phyloP scores from a whole-genome alignment of 176 grass and related monocot genomes.

The Rhynchospora breviuscula region DNA sequence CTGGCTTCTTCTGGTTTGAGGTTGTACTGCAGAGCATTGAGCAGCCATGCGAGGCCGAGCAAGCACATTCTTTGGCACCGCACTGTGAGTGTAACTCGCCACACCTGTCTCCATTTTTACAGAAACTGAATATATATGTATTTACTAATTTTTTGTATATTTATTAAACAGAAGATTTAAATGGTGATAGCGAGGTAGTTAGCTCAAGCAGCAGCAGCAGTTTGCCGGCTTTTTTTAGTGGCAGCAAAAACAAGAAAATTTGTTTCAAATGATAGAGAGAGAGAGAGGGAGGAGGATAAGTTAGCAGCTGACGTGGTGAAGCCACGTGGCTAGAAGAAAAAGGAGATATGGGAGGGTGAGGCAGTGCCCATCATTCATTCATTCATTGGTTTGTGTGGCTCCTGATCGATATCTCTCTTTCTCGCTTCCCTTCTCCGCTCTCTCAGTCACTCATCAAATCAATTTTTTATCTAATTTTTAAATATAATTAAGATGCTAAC shows the following conservation, averaged over 20 bases:
- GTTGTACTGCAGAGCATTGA: conserved; percentile 58
- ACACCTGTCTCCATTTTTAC: conserved; percentile 67
- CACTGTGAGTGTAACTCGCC: conserved; percentile 45
- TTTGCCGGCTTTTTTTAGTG: background rate
- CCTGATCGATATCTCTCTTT: background rate
- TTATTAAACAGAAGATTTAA: too few relatives aligned
- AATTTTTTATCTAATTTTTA: too few relatives aligned
- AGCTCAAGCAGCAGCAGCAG: background rate
- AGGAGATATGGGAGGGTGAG: background rate
- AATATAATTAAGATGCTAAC: too few relatives aligned
- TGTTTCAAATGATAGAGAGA: background rate
- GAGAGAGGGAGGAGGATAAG: background rate
- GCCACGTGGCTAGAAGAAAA: conserved; percentile 24
- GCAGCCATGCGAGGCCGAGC: conserved; percentile 34
- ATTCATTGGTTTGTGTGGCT: conserved; percentile 28
- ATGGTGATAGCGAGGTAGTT: too few relatives aligned
- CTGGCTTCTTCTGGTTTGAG: conserved; percentile 31
- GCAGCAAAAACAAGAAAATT: background rate
- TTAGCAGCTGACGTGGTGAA: conserved; percentile 13
- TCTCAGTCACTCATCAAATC: too few relatives aligned
- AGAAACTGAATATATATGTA: too few relatives aligned
- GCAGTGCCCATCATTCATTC: conserved; percentile 19
- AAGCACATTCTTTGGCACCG: conserved; percentile 34
- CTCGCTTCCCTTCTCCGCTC: too few relatives aligned
- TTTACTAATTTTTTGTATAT: too few relatives aligned